Evolutionary conservation across 2,329 filamentous ascomycete species (phyloP).

Genomic region (Chaetomiaceae sp.): DNA sequence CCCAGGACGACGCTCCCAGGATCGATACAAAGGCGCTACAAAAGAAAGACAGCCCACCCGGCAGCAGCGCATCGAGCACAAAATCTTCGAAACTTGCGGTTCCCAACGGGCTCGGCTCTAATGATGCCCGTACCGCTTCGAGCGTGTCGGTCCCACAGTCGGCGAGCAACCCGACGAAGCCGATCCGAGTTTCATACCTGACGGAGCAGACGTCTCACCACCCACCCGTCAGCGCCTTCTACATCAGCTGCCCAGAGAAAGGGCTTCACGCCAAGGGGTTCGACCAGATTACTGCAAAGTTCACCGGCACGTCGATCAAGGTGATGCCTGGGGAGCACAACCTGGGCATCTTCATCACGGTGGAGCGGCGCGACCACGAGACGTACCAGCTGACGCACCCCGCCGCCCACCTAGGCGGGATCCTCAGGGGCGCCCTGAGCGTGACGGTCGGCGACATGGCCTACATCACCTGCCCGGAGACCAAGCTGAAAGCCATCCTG

Average conservation of each 20-base stretch:
- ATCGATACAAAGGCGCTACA: slow-evolving; percentile 50
- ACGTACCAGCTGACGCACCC: slow-evolving; percentile 95
- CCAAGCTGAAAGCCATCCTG: slow-evolving; percentile 84
- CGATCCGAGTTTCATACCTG: slow-evolving; percentile 81
- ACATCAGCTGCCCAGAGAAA: slow-evolving; percentile 85
- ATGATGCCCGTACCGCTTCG: slow-evolving; percentile 43
- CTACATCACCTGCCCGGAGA: slow-evolving; percentile 85
- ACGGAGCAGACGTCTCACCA: slow-evolving; percentile 98
- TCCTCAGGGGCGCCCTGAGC: slow-evolving; percentile 80
- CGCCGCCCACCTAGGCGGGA: slow-evolving; percentile 82
- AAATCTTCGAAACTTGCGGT: slow-evolving; percentile 39
- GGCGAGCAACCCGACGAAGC: slow-evolving; percentile 39
- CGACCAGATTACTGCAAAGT: slow-evolving; percentile 95
- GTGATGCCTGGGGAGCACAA: slow-evolving; percentile 92
- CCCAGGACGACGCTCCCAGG: slow-evolving; percentile 69
- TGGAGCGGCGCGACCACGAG: slow-evolving; percentile 76
- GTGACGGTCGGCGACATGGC: slow-evolving; percentile 88
- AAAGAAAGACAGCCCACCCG: slow-evolving; percentile 32
- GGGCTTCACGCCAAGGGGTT: slow-evolving; percentile 85
- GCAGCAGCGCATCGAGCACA: slow-evolving; percentile 45
- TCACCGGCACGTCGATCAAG: slow-evolving; percentile 90
- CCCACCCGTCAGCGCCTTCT: slow-evolving; percentile 94
- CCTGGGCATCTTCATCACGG: slow-evolving; percentile 87
- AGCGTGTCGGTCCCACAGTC: slow-evolving; percentile 49
- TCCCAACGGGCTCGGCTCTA: slow-evolving; percentile 22